Evolutionary conservation across 768 basidiomycete genomes (phyloP), one percentile per base, ranked within the genome.

Genomic region (Trametes maxima): DNA sequence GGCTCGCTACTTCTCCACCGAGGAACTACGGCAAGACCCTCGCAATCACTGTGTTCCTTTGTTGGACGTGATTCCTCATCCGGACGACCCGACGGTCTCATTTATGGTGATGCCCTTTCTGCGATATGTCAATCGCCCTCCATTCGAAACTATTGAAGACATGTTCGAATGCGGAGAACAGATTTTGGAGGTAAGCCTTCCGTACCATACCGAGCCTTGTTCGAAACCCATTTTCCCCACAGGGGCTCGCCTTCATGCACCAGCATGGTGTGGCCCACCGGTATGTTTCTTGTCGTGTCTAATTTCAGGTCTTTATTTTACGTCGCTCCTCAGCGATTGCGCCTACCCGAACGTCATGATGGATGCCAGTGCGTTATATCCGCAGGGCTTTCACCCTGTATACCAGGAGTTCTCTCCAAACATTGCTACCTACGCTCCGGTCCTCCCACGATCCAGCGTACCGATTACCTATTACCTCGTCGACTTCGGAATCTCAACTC

Each of bases 401-500:
- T 44, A 12, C 35, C 40, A 42, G 4, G 40, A n/a, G 3, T n/a
- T 42, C 40, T 42, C 14, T 33, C 25, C 47, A 28, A 19, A 16
- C 48, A 33, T 35, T 10, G 36, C 39, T 49, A 6, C 43, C 63
- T 0, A 52, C 6, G 52, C 63, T 0, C 52, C 58, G 0, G 33
- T 21, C 35, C 16, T 39, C 3, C 40, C 56, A 0, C 48, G 66
- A 4, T 35, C 59, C 8, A 42, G 25, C 5, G 39, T 43, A 3
- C 50, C 57, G 3, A 51, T 71, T 21, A 66, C 57, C 13, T 73
- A 73, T 45, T 73, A 70, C 47, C 68, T 45, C 51, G 52, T 71
- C 19, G 72, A 73, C 63, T 72, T 69, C 37, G 71, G 71, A 22
- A 64, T 73, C 17, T 73, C 72, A 2, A 60, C 64, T 0, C 48